A percentile compares a stretch with the other conserved stretches of the same genome.
phyloP scores from a whole-genome alignment of 2,329 filamentous ascomycete genomes.

The Ophiocordyceps unilateralis region DNA sequence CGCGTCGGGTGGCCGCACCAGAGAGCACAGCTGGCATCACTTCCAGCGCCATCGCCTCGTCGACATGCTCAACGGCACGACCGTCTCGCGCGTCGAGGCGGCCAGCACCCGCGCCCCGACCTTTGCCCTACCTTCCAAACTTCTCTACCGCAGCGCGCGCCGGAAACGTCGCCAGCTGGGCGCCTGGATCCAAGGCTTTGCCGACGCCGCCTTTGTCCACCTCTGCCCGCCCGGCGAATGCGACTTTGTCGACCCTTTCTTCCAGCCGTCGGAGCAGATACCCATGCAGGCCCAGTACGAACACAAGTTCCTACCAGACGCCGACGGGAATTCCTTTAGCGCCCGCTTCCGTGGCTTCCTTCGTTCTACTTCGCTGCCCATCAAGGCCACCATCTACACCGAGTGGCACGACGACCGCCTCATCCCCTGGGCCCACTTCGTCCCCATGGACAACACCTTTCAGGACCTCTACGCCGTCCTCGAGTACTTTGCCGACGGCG shows the following conservation, averaged over 20 bases:
- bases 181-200: conserved; percentile 20
- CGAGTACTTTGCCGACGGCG: conserved; percentile 44
- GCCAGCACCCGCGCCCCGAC: conserved; percentile 21
- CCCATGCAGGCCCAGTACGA: conserved; percentile 30
- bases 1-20: conserved; percentile 39
- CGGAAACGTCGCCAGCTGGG: conserved; percentile 18
- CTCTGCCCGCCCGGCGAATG: conserved; percentile 22
- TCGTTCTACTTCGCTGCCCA: conserved; percentile 43
- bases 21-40: conserved; percentile 42
- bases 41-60: conserved; percentile 59
- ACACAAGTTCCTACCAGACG: conserved; percentile 52
- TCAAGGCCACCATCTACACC: conserved; percentile 55
- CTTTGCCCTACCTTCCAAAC: conserved; percentile 27
- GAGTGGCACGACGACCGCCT: conserved; percentile 62
- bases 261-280: conserved; percentile 13
- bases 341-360: conserved; percentile 48
- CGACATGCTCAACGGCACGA: conserved; percentile 49
- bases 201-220: conserved; percentile 26
- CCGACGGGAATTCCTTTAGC: conserved; percentile 52
- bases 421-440: conserved; percentile 54
- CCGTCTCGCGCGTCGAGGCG: conserved; percentile 29
- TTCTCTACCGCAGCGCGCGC: conserved; percentile 24
- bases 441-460: conserved; percentile 52
- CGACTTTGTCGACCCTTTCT: conserved; percentile 20
- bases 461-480: conserved; percentile 48